Base-by-base conservation (phyloP, 805 yeast genomes). In the Naumovozyma castellii region DNA sequence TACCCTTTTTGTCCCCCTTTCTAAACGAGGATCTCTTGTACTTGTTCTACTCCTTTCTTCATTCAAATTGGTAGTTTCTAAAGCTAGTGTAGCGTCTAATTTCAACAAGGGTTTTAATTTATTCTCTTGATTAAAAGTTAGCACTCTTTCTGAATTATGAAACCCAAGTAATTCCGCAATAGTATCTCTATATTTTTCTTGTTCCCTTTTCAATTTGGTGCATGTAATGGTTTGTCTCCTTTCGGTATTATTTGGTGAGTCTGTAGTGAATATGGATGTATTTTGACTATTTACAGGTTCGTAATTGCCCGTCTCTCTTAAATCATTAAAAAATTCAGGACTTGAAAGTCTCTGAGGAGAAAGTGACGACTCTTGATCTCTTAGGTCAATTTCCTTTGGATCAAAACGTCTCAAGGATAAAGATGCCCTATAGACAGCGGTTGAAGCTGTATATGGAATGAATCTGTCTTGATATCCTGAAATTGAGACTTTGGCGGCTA, bases 161-260 rank as follows among this genome's bases (percentile, higher is more conserved):
- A 73, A 65, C 2, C 75, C 73, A 27, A 76, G 54, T 0, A 80
- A 79, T 28, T 64, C 67, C 1, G 79, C 78, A 12, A 76, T 68
- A 14, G 57, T 55, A 3, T 59, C 65, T 34, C 64, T 57, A 34
- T 66, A 69, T 14, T 43, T 38, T 37, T 43, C 45, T 18, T 41
- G 42, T 27, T 41, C 43, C 10, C 27, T 22, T 22, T 22, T n/a
- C n/a, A n/a, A n/a, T n/a, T n/a, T n/a, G n/a, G n/a, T n/a, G n/a
- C n/a, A n/a, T n/a, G n/a, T n/a, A n/a, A n/a, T n/a, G n/a, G n/a
- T n/a, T n/a, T n/a, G n/a, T n/a, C n/a, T n/a, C n/a, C n/a, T n/a
- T n/a, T n/a, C n/a, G n/a, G n/a, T n/a, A n/a, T n/a, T n/a, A n/a
- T n/a, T n/a, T n/a, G n/a, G n/a, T n/a, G n/a, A n/a, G n/a, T 22